Evolutionary conservation across 768 basidiomycete genomes (phyloP), one percentile per base, ranked within the genome.

Genomic region (Podaxis sp.): DNA sequence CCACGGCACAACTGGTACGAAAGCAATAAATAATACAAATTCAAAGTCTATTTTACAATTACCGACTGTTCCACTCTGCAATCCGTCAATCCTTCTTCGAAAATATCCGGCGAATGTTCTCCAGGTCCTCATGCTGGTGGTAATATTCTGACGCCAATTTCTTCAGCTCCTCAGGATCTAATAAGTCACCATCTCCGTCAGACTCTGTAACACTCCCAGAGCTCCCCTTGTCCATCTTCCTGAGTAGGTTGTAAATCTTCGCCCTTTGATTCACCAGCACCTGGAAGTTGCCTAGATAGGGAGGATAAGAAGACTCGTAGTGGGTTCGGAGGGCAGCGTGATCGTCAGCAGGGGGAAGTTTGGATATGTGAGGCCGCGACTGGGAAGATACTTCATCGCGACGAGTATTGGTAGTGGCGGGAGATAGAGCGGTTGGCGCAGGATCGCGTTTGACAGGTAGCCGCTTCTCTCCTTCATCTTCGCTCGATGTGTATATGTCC

Each of bases 401-500:
- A 28, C 36, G 36, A 42, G 51, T 59, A 21, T 46, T 54, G 35
- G 13, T 47, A 28, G 18, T 6, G 4, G 44, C n/a, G 35, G 51
- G 35, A 25, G 27, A 21, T 21, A 36, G 35, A n/a, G 37, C 13
- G n/a, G n/a, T 38, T 25, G 57, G 10, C 21, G 32, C 35, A 11
- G 53, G 32, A 25, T 61, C 59, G 5, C 53, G 52, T 38, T 61
- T 55, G 52, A 54, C 25, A 23, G 50, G 28, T 32, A 40, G 42
- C 11, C 50, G 59, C n/a, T 47, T 53, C 61, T 81, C 77, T 23
- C 76, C 77, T 66, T 86, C 84, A 54, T 88, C 83, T 40, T 86
- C 86, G 0, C 87, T 86, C 1, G 87, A 87, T 0, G 88, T 88
- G 62, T 86, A 88, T 54, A 85, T 80, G 0, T 85, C 86, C 2